Evolutionary conservation across 2,329 filamentous ascomycete species (phyloP).

Genomic region (Capronia coronata): DNA sequence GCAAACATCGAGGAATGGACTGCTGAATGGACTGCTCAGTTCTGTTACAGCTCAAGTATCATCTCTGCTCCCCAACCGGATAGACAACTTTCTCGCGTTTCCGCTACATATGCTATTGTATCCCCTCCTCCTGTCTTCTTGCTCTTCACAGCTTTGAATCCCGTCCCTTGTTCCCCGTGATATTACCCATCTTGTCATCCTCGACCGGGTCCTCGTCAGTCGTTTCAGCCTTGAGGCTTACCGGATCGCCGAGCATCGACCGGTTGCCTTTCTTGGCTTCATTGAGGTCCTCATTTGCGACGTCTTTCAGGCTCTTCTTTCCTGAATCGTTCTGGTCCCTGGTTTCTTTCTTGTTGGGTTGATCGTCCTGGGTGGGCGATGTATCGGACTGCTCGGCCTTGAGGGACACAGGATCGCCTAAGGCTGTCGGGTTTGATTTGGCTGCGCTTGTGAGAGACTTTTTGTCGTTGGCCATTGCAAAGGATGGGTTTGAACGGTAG

Average conservation of each 20-base stretch:
- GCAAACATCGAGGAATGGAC: too few relatives aligned
- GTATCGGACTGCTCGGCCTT: constrained; percentile 22
- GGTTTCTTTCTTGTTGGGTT: not conserved
- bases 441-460: constrained; percentile 17
- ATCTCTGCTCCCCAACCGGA: too few relatives aligned
- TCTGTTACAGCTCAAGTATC: too few relatives aligned
- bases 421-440: constrained; percentile 18
- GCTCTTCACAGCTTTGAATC: constrained; percentile 17
- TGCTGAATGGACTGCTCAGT: too few relatives aligned
- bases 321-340: not conserved
- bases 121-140: not conserved
- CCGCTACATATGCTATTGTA: too few relatives aligned
- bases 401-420: constrained; percentile 25
- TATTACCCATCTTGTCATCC: constrained; percentile 24
- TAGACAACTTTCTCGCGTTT: too few relatives aligned
- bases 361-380: constrained; percentile 18
- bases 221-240: constrained; percentile 38
- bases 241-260: constrained; percentile 37
- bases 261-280: constrained; percentile 30
- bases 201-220: constrained; percentile 31
- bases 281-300: constrained; percentile 18
- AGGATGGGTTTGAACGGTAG: not conserved
- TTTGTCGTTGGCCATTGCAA: not conserved
- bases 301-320: constrained; percentile 20
- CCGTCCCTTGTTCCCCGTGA: constrained; percentile 12